Evolutionary conservation across 2,329 filamentous ascomycete species (phyloP).

Genomic region (Colletotrichum lupini): DNA sequence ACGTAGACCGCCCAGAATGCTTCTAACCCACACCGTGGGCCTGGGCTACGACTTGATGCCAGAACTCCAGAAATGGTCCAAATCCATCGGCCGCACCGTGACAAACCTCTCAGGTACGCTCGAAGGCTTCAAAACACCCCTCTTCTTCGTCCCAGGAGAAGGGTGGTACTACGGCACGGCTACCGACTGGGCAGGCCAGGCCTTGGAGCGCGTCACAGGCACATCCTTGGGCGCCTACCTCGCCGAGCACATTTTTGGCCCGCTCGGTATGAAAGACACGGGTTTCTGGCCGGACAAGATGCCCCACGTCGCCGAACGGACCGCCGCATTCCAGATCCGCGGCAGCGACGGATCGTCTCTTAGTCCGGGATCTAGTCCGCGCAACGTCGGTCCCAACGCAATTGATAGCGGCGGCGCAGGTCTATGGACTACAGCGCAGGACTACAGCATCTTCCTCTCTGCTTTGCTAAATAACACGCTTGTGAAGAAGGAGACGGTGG

Average conservation of each 20-base stretch:
- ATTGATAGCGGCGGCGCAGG: conserved; percentile 56
- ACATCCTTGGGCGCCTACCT: conserved; percentile 51
- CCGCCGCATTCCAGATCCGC: conserved; percentile 36
- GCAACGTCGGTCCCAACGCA: conserved; percentile 41
- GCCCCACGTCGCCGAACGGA: conserved; percentile 40
- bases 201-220: conserved; percentile 54
- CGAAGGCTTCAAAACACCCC: conserved; percentile 53
- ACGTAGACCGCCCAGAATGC: conserved; percentile 40
- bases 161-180: conserved; percentile 61
- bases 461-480: conserved; percentile 46
- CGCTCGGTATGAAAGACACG: conserved; percentile 49
- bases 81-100: conserved; percentile 45
- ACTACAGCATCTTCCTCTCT: conserved; percentile 51
- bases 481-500: conserved; percentile 43
- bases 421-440: conserved; percentile 52
- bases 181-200: conserved; percentile 59
- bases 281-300: conserved; percentile 48
- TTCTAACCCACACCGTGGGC: conserved; percentile 63
- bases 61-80: conserved; percentile 52
- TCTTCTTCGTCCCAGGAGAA: conserved; percentile 57
- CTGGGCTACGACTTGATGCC: conserved; percentile 55
- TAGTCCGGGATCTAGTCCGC: conserved; percentile 23
- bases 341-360: conserved; percentile 39
- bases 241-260: conserved; percentile 48
- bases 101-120: conserved; percentile 46